These are phyloP conservation scores for Papiliotrema nemorosa DNA, from an alignment of 1,284 basidiomycete genomes.

Conservation along the genomic window DNA sequence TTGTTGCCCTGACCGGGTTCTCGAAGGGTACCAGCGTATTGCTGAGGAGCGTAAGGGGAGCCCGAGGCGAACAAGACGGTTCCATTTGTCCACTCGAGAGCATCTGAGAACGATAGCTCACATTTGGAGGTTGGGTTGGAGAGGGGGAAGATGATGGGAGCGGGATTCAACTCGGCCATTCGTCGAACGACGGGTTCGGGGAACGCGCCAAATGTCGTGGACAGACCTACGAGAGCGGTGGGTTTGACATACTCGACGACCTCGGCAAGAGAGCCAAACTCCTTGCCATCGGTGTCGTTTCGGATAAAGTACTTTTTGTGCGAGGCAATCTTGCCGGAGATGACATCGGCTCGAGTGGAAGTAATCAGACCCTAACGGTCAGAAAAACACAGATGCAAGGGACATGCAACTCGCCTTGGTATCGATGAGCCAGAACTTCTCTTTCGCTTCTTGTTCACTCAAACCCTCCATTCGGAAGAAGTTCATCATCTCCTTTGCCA, in stretches of 20 bases:
- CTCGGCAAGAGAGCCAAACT: conserved; percentile 70
- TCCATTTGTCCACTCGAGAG: conserved; percentile 63
- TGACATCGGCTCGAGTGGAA: conserved; percentile 57
- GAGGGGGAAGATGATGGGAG: conserved; percentile 92
- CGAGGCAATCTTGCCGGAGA: conserved; percentile 63
- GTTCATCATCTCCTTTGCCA: conserved; percentile 80
- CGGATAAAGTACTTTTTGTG: conserved; percentile 82
- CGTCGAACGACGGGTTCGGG: conserved; percentile 66
- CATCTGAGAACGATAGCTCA: conserved; percentile 71
- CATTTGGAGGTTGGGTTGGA: conserved; percentile 85
- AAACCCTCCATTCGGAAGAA: conserved; percentile 78
- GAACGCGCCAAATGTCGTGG: conserved; percentile 82
- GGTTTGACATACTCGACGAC: conserved; percentile 84
- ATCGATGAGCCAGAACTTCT: conserved; percentile 77
- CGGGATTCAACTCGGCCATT: conserved; percentile 75
- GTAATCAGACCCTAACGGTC: conserved; percentile 68
- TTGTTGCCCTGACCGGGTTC: conserved; percentile 76
- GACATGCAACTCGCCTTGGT: conserved; percentile 52
- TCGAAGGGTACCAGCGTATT: conserved; percentile 59
- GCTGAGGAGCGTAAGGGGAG: conserved; percentile 71
- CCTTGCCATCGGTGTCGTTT: conserved; percentile 69
- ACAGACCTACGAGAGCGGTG: conserved; percentile 86
- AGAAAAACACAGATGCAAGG: background rate
- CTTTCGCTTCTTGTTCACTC: conserved; percentile 70
- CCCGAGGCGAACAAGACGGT: conserved; percentile 80